Conservation (phyloP, 192 early-diverging fungal species). For the Coemansia sp. region DNA sequence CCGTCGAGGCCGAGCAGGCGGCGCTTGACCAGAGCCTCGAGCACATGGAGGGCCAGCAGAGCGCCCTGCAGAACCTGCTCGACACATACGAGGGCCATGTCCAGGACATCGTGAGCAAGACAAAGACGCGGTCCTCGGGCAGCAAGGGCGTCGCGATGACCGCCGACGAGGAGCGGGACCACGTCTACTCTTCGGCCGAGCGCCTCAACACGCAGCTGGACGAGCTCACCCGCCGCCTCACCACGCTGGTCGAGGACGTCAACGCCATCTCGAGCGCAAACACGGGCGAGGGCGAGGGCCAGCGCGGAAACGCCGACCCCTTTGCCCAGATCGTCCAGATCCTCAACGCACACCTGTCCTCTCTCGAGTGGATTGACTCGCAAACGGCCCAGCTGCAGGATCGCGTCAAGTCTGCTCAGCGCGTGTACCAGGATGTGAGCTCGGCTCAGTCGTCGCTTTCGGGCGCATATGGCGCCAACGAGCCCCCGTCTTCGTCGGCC, state of each 20-base stretch:
- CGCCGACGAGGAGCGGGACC: conserved; percentile 84
- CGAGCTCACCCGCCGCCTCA: conserved; percentile 75
- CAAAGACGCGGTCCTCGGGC: conserved; percentile 53
- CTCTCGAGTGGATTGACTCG: conserved; percentile 93
- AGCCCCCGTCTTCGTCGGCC: background rate
- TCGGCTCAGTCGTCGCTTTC: conserved; percentile 26
- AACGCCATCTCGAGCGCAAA: conserved; percentile 57
- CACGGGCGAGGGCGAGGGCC: conserved; percentile 19
- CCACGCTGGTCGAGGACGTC: conserved; percentile 80
- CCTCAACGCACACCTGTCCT: conserved; percentile 85
- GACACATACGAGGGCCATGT: conserved; percentile 70
- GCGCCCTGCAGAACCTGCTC: conserved; percentile 71
- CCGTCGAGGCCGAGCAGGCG: conserved; percentile 70
- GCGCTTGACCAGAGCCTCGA: conserved; percentile 83
- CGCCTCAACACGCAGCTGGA: conserved; percentile 84
- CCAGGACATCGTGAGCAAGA: conserved; percentile 54
- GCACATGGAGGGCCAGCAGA: conserved; percentile 84
- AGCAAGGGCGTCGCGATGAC: conserved; percentile 40
- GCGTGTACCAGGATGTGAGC: conserved; percentile 39
- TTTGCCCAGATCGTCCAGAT: conserved; percentile 82
- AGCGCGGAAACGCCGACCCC: conserved; percentile 40
- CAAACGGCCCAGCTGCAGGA: conserved; percentile 46
- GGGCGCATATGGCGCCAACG: conserved; percentile 2
- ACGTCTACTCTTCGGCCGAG: conserved; percentile 82
- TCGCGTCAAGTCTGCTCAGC: conserved; percentile 38